Evolutionary conservation across 1,284 basidiomycete genomes (phyloP).

Genomic region (Dichomitus squalens): DNA sequence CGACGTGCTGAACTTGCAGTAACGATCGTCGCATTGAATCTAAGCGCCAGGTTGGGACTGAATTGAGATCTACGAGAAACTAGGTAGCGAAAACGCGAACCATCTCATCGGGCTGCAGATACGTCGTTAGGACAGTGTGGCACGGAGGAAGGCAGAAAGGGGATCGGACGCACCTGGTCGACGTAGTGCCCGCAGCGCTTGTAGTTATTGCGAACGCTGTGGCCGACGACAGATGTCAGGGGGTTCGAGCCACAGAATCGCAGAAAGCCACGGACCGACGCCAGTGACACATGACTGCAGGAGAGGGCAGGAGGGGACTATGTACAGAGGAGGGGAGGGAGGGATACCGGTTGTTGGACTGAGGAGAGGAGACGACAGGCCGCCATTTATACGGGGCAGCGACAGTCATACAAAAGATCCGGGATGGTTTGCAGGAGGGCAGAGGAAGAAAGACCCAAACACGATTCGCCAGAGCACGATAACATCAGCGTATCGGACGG

Average conservation of each 20-base stretch:
- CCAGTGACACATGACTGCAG: conserved; percentile 54
- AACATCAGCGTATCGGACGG: conserved; percentile 37
- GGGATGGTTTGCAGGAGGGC: conserved; percentile 22
- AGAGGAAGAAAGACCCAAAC: conserved; percentile 18
- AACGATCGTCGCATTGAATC: conserved; percentile 60
- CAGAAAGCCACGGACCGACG: conserved; percentile 48
- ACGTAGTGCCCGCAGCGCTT: conserved; percentile 57
- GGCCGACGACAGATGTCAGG: conserved; percentile 13
- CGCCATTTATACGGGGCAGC: conserved; percentile 26
- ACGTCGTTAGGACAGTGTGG: conserved; percentile 17
- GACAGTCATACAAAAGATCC: conserved; percentile 24
- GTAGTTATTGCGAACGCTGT: conserved; percentile 59
- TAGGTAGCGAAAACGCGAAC: conserved; percentile 36
- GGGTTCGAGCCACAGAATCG: conserved; percentile 1
- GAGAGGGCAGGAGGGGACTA: conserved; percentile 12
- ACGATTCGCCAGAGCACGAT: conserved; percentile 26
- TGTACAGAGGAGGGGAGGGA: conserved; percentile 24
- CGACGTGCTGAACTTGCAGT: conserved; percentile 69
- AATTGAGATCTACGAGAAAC: conserved; percentile 24
- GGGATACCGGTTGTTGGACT: conserved; percentile 17
- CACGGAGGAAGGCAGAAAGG: conserved; percentile 10
- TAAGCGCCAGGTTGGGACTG: conserved; percentile 31
- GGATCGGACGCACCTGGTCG: conserved; percentile 48
- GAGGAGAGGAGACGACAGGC: conserved; percentile 11
- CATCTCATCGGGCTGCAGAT: conserved; percentile 55